Evolutionary conservation across 768 basidiomycete genomes (phyloP).

Genomic region (Russula sp.): DNA sequence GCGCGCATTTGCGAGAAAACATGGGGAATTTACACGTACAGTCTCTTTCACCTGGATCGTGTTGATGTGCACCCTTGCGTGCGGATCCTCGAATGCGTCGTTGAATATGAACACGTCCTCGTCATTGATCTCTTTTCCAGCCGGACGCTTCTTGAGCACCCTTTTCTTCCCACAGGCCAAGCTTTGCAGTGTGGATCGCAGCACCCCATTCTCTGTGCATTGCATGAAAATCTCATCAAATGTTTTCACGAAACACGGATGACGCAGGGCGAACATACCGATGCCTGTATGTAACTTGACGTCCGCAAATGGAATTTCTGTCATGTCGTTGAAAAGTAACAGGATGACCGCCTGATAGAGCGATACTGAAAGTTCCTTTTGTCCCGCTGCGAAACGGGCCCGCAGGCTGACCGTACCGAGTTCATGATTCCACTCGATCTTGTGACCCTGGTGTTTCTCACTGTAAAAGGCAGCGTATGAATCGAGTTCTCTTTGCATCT

Average conservation of each 20-base stretch:
- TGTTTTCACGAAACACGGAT: background rate
- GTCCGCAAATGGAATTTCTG: conserved; percentile 54
- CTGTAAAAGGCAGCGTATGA: conserved; percentile 69
- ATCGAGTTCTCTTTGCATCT: conserved; percentile 71
- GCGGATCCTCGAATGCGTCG: conserved; percentile 69
- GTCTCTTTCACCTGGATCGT: conserved; percentile 93
- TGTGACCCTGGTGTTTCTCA: conserved; percentile 63
- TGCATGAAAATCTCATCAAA: conserved; percentile 18
- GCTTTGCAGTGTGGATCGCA: conserved; percentile 84
- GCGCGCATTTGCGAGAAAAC: no score
- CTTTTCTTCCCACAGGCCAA: conserved; percentile 87
- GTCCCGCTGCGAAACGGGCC: conserved; percentile 55
- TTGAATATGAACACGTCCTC: conserved; percentile 79
- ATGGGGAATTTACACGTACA: no score
- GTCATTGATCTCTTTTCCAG: conserved; percentile 68
- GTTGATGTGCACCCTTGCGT: conserved; percentile 82
- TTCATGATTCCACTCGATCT: conserved; percentile 79
- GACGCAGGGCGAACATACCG: conserved; percentile 40
- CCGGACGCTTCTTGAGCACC: conserved; percentile 74
- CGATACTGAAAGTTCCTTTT: conserved; percentile 86
- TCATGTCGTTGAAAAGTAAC: conserved; percentile 72
- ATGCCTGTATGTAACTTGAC: conserved; percentile 63
- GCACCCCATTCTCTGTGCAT: conserved; percentile 55
- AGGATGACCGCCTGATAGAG: conserved; percentile 87
- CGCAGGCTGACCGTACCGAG: conserved; percentile 76